Base-by-base conservation (phyloP, 2,329 filamentous ascomycete species). In the Knufia fluminis region DNA sequence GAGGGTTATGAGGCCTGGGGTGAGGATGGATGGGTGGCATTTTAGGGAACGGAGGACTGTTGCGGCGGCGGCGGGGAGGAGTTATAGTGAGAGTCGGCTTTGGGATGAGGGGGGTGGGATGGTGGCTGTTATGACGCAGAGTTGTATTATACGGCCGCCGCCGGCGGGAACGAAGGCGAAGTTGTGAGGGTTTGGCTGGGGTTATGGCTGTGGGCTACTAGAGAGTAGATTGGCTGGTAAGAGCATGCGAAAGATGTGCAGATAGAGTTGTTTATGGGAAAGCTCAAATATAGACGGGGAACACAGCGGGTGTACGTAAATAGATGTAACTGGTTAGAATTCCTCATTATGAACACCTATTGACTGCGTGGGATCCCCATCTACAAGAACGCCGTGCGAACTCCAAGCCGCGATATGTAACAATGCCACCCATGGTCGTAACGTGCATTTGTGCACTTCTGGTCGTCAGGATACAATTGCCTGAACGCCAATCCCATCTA, bases 21-120 rank as follows among this genome's bases (percentile, higher is more conserved):
- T 72, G 0, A 62, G 73, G 46, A 7, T 74, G 36, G 54, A 57
- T 4, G 43, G 63, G 19, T 77, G 73, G 72, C 63, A 68, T 57
- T 48, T 76, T 32, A 61, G 63, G 36, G 70, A 76, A 61, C 60
- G 68, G 26, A 62, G 52, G 41, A 70, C 68, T 0, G 58, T 60
- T 8, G 61, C 61, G 1, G 73, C 60, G 1, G 66, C 62, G 0
- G 61, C 62, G 19, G 73, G 71, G 1, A 61, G 75, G 23, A 68
- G 71, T 1, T 76, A 66, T 57, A 61, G 63, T 1, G 73, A 77
- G 60, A 61, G 57, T 0, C 65, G 68, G 49, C 38, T 77, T 2
- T 76, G 67, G 65, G 67, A 75, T 57, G 61, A 63, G 47, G 49
- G 65, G 31, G 72, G 73, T 0, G 66, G 61, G 35, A 55, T 74